Base-by-base conservation (phyloP, 2,329 filamentous ascomycete species). In the Calonectria pseudoturangicola region DNA sequence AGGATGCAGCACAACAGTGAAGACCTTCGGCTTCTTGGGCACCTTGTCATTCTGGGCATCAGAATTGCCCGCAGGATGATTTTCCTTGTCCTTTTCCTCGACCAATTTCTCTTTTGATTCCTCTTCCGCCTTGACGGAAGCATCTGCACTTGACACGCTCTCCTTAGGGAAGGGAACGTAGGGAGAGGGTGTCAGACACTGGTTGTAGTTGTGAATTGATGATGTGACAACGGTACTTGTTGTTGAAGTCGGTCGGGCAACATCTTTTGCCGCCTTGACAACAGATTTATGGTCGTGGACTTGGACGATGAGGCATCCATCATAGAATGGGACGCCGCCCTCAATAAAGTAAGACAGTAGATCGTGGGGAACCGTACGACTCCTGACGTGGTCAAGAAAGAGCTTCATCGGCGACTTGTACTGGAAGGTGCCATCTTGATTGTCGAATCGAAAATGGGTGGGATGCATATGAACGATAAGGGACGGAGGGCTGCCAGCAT, bases 271-370 rank as follows among this genome's bases (percentile, higher is more conserved):
- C 74, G 13, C n/a, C 25, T 89, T 88, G 58, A 89, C 88, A 50
- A 87, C 87, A 0, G 93, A 92, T 79, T 94, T 94, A 86, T 98
- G 94, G 82, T 98, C 95, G 79, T 98, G 91, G n/a, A 98, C 88
- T 83, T 98, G 93, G 43, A 99, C 95, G 77, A 99, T 98, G 70
- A 99, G 89, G 81, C 96, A 98, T 39, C 94, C 95, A 83, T 98
- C 96, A 82, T 98, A 99, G 82, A 98, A 98, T 12, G 89, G 89
- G 16, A 98, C 93, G 25, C 92, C 91, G 21, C 88, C 88, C 60
- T 91, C 89, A 33, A 92, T 89, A 68, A 99, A 91, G 77, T 96
- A 93, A 60, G 93, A 92, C 13, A 98, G 86, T 82, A 98, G 91
- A 78, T 98, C 95, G 83, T 98, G 95, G 1, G 97, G 97, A 43